Evolutionary conservation across 208 protist species (phyloP).

Genomic region (Entamoeba histolytica): DNA sequence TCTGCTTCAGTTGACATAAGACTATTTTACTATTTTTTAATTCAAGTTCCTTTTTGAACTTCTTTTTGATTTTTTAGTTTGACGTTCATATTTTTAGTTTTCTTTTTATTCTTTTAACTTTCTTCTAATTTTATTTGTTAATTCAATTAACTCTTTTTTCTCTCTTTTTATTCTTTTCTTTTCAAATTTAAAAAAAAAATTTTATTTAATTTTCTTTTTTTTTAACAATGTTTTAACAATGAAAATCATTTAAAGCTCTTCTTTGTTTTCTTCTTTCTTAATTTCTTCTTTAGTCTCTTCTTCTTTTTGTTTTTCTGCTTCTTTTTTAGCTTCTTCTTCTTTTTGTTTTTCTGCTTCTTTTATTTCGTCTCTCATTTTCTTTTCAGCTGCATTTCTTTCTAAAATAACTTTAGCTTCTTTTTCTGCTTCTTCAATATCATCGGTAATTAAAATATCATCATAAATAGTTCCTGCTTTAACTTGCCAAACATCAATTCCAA

Average conservation of each 20-base stretch:
- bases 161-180: too few species aligned
- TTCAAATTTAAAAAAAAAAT: too few species aligned
- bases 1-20: background rate
- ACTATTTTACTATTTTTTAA: background rate
- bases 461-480: constrained; percentile 8
- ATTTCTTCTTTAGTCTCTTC: background rate
- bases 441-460: constrained; percentile 5
- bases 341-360: background rate
- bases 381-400: background rate
- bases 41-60: background rate
- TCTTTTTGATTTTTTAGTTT: too few species aligned
- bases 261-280: background rate
- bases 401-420: background rate
- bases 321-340: too few species aligned
- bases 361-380: background rate
- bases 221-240: background rate
- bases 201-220: too few species aligned
- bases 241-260: background rate
- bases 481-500: constrained; percentile 8
- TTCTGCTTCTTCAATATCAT: background rate
- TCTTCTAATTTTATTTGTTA: too few species aligned
- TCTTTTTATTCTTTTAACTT: too few species aligned
- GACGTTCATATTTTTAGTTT: too few species aligned
- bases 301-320: background rate
- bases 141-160: too few species aligned